These are phyloP conservation scores for Aspergillus sclerotiicarbonarius DNA, from an alignment of 495 filamentous ascomycete genomes.

Conservation along the genomic window DNA sequence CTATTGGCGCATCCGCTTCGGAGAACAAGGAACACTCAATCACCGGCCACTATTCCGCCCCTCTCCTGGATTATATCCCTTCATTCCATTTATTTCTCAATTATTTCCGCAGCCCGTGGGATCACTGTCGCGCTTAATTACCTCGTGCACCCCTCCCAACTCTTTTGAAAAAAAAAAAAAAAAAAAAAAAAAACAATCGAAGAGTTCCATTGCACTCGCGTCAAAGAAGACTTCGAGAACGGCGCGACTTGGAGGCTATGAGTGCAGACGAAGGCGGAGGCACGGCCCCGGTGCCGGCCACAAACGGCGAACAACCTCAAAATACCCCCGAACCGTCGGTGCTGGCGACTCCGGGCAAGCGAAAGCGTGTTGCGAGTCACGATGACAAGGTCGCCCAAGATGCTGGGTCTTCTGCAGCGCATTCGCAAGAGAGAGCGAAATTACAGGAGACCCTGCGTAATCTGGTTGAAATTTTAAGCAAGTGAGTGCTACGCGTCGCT, in stretches of 20 bases:
- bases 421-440: slow-evolving; percentile 32
- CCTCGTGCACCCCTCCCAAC: background rate
- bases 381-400: slow-evolving; percentile 38
- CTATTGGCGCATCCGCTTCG: slow-evolving; percentile 35
- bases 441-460: slow-evolving; percentile 43
- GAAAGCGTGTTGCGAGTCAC: slow-evolving; percentile 44
- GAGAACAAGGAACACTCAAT: slow-evolving; percentile 22
- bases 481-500: slow-evolving; percentile 24
- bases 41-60: slow-evolving; percentile 8
- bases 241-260: slow-evolving; percentile 38
- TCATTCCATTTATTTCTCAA: background rate
- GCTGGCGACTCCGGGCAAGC: slow-evolving; percentile 43
- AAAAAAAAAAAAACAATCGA: slow-evolving; percentile 6
- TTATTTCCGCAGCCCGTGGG: background rate
- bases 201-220: slow-evolving; percentile 20
- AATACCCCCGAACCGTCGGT: slow-evolving; percentile 30
- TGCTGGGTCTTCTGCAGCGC: slow-evolving; percentile 21
- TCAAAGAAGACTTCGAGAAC: slow-evolving; percentile 21
- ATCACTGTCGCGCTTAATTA: slow-evolving; percentile 16
- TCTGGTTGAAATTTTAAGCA: slow-evolving; percentile 38
- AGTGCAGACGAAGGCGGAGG: slow-evolving; percentile 44
- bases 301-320: slow-evolving; percentile 39
- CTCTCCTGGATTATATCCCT: slow-evolving; percentile 4
- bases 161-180: slow-evolving; percentile 6
- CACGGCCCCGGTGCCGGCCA: slow-evolving; percentile 31